Evolutionary conservation across 31 red algal genomes (phyloP).

Genomic region (Pterothamnion heteromorphum): DNA sequence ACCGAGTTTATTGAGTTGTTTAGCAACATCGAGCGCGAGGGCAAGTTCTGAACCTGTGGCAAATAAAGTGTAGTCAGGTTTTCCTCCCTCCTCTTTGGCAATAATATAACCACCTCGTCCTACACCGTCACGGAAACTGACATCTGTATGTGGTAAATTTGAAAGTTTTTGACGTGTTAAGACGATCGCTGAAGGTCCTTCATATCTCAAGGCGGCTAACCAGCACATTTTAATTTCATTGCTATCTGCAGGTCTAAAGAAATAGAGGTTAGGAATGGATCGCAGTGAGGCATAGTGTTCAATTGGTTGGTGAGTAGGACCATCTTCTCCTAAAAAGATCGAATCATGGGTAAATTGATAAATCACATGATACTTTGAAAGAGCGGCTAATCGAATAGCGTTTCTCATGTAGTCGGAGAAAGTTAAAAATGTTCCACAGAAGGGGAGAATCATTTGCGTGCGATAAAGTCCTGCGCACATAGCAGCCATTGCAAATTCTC

Average conservation of each 20-base stretch:
- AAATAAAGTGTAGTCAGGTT: constrained; percentile 68
- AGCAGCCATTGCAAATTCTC: constrained; percentile 91
- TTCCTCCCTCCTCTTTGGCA: constrained; percentile 52
- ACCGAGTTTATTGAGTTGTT: constrained; percentile 54
- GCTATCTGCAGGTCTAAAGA: constrained; percentile 80
- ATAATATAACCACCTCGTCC: constrained; percentile 73
- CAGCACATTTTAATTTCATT: constrained; percentile 80
- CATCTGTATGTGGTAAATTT: constrained; percentile 40
- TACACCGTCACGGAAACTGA: constrained; percentile 66
- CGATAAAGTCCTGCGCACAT: constrained; percentile 71
- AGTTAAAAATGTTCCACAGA: constrained; percentile 92
- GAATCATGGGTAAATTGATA: constrained; percentile 91
- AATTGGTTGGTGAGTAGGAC: constrained; percentile 98
- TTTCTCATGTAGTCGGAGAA: constrained; percentile 90
- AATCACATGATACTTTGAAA: constrained; percentile 71
- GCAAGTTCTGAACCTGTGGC: constrained; percentile 90
- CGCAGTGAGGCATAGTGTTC: constrained; percentile 85
- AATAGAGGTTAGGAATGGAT: constrained; percentile 76
- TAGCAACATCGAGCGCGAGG: constrained; percentile 69
- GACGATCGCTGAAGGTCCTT: constrained; percentile 64
- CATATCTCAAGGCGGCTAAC: constrained; percentile 49
- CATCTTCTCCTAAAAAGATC: constrained; percentile 92
- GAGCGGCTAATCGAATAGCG: constrained; percentile 75
- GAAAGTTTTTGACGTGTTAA: constrained; percentile 78
- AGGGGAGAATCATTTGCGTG: constrained; percentile 64